phyloP scores from a whole-genome alignment of 169 alveolate species.

The Eimeria acervulina region DNA sequence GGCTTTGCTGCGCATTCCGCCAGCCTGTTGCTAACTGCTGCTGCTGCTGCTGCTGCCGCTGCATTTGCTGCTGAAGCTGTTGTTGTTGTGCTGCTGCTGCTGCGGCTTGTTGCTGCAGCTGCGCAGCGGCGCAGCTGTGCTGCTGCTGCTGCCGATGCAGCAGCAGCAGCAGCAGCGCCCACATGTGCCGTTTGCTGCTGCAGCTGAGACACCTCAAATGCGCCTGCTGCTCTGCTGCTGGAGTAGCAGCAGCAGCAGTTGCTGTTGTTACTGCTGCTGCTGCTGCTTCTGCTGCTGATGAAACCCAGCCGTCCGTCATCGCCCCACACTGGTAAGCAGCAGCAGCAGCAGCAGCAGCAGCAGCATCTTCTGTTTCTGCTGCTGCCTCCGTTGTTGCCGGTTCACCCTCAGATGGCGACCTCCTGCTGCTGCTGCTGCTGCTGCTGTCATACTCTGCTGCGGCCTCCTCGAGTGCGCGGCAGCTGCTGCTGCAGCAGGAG shows the following conservation, averaged over 20 bases:
- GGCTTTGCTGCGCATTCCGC: neutral
- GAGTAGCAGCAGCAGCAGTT: neutral
- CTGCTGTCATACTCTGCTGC: neutral
- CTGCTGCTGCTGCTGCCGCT: constrained; percentile 36
- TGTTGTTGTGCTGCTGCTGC: no score
- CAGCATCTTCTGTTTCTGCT: no score
- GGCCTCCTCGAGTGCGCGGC: neutral
- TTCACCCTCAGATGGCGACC: neutral
- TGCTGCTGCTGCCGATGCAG: constrained; percentile 32
- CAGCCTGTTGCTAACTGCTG: neutral
- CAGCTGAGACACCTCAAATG: neutral
- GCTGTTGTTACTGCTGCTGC: constrained; percentile 3
- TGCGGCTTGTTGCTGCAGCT: no score
- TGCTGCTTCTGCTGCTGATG: neutral
- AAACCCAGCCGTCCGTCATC: neutral
- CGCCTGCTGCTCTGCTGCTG: neutral
- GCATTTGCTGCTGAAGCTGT: no score
- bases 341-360: neutral
- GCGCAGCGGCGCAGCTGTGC: neutral
- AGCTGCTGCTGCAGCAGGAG: neutral
- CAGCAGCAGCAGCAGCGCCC: constrained; percentile 20
- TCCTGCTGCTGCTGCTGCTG: constrained; percentile 1
- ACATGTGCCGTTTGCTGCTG: neutral
- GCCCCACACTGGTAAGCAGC: neutral
- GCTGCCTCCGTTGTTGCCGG: neutral